Conservation (phyloP, 805 yeast species). For the Dipodascus albidus region DNA sequence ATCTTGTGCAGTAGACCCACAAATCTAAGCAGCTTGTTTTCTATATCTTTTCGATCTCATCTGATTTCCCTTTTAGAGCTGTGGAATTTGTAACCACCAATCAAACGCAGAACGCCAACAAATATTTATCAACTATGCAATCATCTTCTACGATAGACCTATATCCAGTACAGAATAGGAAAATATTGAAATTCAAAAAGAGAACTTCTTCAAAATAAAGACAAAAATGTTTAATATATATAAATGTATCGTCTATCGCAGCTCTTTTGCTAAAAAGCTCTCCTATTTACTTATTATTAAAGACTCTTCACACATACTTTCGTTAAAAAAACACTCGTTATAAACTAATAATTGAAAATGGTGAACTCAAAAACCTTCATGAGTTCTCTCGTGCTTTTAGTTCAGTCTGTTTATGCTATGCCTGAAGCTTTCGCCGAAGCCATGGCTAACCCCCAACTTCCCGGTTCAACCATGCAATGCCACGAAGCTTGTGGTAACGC, state of each 20-base stretch:
- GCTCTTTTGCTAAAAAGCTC: background rate
- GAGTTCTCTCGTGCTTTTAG: background rate
- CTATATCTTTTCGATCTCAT: background rate
- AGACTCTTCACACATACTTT: background rate
- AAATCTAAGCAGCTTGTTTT: background rate
- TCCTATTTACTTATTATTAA: background rate
- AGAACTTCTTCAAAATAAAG: background rate
- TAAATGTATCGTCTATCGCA: too few relatives aligned
- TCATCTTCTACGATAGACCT: too few relatives aligned
- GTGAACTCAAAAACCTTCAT: background rate
- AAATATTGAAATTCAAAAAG: background rate
- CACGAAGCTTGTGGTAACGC: conserved; percentile 2
- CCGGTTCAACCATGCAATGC: conserved; percentile 1
- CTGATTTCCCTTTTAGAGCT: background rate
- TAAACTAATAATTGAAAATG: background rate
- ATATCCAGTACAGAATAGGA: background rate
- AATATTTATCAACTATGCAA: background rate
- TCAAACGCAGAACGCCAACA: background rate
- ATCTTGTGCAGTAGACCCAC: background rate
- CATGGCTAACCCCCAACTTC: conserved; percentile 3
- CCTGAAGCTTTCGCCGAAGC: conserved; percentile 4
- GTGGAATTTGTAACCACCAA: background rate
- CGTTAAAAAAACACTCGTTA: background rate
- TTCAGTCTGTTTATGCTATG: background rate
- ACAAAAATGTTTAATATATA: background rate